Percentiles rank a stretch among this genome's conserved stretches.
These are phyloP conservation scores for Auricularia cornea DNA, from an alignment of 768 basidiomycete species.

Conservation along the genomic window DNA sequence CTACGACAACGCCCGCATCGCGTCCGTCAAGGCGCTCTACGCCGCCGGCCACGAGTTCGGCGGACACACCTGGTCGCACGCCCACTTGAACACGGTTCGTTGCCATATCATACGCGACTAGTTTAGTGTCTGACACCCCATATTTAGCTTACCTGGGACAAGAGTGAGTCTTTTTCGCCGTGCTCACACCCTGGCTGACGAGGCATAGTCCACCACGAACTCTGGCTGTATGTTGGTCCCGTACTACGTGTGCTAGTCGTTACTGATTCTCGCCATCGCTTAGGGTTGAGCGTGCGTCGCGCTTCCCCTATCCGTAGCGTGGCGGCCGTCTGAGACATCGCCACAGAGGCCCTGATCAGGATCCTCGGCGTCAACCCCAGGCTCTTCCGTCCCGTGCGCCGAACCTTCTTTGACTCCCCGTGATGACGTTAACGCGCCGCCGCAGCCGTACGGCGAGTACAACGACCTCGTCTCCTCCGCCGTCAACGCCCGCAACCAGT, in stretches of 20 bases:
- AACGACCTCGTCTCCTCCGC: constrained; percentile 30
- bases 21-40: constrained; percentile 30
- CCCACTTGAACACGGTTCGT: constrained; percentile 22
- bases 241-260: not conserved
- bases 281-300: not conserved
- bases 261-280: not conserved
- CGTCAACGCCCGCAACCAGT: constrained; percentile 17
- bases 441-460: constrained; percentile 34
- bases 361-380: not conserved
- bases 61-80: constrained; percentile 40
- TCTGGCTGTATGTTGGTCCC: constrained; percentile 16
- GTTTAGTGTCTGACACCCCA: too few species aligned
- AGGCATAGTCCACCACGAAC: constrained; percentile 25
- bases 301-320: too few species aligned
- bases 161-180: constrained; percentile 8
- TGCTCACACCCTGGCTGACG: not conserved
- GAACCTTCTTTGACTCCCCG: constrained; percentile 32
- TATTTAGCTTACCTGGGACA: constrained; percentile 15
- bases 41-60: constrained; percentile 34
- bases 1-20: constrained; percentile 15
- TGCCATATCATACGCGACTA: too few species aligned
- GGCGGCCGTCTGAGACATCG: too few species aligned
- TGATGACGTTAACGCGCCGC: constrained; percentile 37
- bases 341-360: not conserved
- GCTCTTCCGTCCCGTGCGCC: constrained; percentile 12